Conservation (phyloP, 108 stramenopile species). For the Cyclotella atomus region DNA sequence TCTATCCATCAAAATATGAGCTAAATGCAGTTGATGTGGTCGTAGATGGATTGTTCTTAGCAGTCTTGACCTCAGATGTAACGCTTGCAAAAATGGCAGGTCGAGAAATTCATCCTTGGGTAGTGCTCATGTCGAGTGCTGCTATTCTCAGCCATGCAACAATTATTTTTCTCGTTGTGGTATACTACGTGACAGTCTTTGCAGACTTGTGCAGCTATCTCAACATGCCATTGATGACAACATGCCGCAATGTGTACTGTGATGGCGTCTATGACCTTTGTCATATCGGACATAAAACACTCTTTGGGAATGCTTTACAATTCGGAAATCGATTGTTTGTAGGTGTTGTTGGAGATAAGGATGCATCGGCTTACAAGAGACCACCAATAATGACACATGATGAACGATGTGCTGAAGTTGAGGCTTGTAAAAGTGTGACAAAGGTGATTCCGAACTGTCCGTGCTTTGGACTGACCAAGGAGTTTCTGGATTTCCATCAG, state of each 20-base stretch:
- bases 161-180: slow-evolving; percentile 76
- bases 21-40: slow-evolving; percentile 67
- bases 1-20: slow-evolving; percentile 35
- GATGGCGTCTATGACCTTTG: slow-evolving; percentile 91
- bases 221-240: slow-evolving; percentile 88
- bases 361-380: slow-evolving; percentile 86
- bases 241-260: slow-evolving; percentile 86
- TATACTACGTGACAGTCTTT: slow-evolving; percentile 91
- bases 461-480: slow-evolving; percentile 85
- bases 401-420: slow-evolving; percentile 92
- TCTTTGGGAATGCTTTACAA: slow-evolving; percentile 83
- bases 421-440: slow-evolving; percentile 90
- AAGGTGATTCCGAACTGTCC: slow-evolving; percentile 91
- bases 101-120: slow-evolving; percentile 90
- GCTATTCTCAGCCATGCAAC: slow-evolving; percentile 75
- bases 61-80: slow-evolving; percentile 82
- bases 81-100: slow-evolving; percentile 91
- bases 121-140: slow-evolving; percentile 81
- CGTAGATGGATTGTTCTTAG: slow-evolving; percentile 87
- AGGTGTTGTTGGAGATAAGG: slow-evolving; percentile 89
- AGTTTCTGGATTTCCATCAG: slow-evolving; percentile 88
- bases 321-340: slow-evolving; percentile 90
- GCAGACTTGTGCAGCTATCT: slow-evolving; percentile 88
- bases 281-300: slow-evolving; percentile 88
- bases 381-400: slow-evolving; percentile 88